These are phyloP conservation scores for Cryptococcus sp. DNA, from an alignment of 1,284 basidiomycete genomes.

Conservation along the genomic window DNA sequence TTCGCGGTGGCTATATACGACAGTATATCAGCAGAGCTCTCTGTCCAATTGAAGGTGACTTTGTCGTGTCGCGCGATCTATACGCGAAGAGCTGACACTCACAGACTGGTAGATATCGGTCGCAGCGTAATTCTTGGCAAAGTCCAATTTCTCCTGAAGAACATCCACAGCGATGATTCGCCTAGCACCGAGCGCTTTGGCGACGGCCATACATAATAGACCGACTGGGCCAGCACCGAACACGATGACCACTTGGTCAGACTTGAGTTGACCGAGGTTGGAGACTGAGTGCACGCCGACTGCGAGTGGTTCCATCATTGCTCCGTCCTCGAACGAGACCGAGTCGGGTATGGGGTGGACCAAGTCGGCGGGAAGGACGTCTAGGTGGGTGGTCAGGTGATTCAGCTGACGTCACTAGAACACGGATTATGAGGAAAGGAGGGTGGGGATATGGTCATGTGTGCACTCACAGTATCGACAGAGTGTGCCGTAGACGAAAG, in stretches of 20 bases:
- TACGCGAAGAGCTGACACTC: slow-evolving; percentile 14
- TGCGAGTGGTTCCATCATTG: slow-evolving; percentile 85
- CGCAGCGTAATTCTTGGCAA: slow-evolving; percentile 84
- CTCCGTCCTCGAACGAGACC: slow-evolving; percentile 56
- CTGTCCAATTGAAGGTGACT: not conserved
- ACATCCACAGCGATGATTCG: slow-evolving; percentile 83
- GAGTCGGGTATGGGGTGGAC: slow-evolving; percentile 48
- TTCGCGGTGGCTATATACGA: slow-evolving; percentile 53
- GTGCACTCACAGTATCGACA: slow-evolving; percentile 43
- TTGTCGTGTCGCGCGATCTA: not conserved
- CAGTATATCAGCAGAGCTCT: not conserved
- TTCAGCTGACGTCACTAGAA: not conserved
- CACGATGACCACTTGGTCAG: slow-evolving; percentile 72
- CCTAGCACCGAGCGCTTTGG: slow-evolving; percentile 81
- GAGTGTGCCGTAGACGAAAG: slow-evolving; percentile 49
- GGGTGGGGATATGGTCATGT: not conserved
- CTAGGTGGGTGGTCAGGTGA: slow-evolving; percentile 1
- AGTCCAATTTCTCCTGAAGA: slow-evolving; percentile 74
- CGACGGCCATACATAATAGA: slow-evolving; percentile 89
- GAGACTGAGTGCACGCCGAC: slow-evolving; percentile 88
- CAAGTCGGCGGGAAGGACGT: slow-evolving; percentile 41
- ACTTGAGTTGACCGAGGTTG: slow-evolving; percentile 70
- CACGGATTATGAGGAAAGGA: not conserved
- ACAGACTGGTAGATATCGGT: slow-evolving; percentile 74
- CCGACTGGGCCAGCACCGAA: slow-evolving; percentile 90